Base-by-base conservation (phyloP, 768 basidiomycete genomes). In the Xerocomus brunneocitrinus region DNA sequence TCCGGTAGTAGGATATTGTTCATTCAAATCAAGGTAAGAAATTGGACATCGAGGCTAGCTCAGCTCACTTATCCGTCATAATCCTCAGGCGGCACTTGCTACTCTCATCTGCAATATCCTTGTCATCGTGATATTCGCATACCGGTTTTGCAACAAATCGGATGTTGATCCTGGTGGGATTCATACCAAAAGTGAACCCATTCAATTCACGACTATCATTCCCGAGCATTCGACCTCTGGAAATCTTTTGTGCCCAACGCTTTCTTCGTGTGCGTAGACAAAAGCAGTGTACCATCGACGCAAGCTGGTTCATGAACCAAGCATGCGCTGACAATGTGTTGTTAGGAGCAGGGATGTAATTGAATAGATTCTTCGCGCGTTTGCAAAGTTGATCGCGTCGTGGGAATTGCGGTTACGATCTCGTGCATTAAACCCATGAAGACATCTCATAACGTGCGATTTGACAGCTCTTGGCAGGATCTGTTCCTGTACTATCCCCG, bases 91-190 rank as follows among this genome's bases (percentile, higher is more conserved):
- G 25, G 63, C 61, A 27, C 42, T 65, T 44, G 56, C 63, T 7
- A 30, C 63, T 14, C 34, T 67, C 13, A 48, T 58, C 25, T 59
- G 55, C 30, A 64, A 65, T 39, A 49, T 69, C 25, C 59, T 63
- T 16, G 45, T 69, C 31, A 49, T 62, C 39, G 47, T 55, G 45
- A 55, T 50, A 13, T 58, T 62, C n/a, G 38, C 22, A 19, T 61
- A 60, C 35, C 53, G 47, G 34, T 4, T 55, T 32, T 60, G 19
- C 55, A 52, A 22, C 47, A 56, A 50, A 42, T 48, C 16, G 4
- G 53, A 60, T 9, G 35, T 27, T 19, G 50, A 53, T 22, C 28
- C 31, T 9, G 46, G 48, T 9, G 46, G 48, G 3, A 28, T 14
- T 2, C 5, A 24, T 1, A n/a, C 31, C 22, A 22, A 41, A 34